phyloP scores from a whole-genome alignment of 2,329 filamentous ascomycete species.

The Septoria linicola region DNA sequence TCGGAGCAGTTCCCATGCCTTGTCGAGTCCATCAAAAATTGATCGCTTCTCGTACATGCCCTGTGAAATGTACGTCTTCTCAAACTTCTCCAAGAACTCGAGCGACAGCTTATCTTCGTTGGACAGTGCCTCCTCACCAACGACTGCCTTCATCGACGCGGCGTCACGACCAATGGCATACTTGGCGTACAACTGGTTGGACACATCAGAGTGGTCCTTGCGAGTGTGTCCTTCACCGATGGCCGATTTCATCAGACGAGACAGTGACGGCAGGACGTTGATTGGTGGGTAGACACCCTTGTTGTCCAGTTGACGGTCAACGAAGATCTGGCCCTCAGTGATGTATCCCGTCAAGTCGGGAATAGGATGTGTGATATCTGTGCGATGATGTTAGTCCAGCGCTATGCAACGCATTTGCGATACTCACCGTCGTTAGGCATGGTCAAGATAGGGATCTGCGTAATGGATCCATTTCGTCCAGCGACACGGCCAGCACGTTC shows the following conservation, averaged over 20 bases:
- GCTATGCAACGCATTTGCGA: neutral
- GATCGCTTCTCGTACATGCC: conserved; percentile 86
- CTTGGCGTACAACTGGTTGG: conserved; percentile 99
- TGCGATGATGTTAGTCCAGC: conserved; percentile 16
- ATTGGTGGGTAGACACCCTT: conserved; percentile 98
- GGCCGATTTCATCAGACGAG: conserved; percentile 99
- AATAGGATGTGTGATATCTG: conserved; percentile 96
- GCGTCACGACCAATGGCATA: conserved; percentile 99
- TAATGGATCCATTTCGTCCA: conserved; percentile 96
- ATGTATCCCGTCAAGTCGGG: conserved; percentile 99
- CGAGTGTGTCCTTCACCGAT: conserved; percentile 97
- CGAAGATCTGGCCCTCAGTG: conserved; percentile 97
- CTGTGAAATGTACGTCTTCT: conserved; percentile 90
- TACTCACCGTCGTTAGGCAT: conserved; percentile 91
- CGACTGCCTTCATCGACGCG: conserved; percentile 98
- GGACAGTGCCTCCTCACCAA: conserved; percentile 94
- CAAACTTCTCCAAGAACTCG: conserved; percentile 98
- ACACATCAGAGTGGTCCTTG: conserved; percentile 96
- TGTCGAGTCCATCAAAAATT: conserved; percentile 90
- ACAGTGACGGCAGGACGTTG: conserved; percentile 96
- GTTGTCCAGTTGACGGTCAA: conserved; percentile 91
- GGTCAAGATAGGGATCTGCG: conserved; percentile 96
- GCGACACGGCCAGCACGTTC: conserved; percentile 97
- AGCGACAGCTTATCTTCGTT: conserved; percentile 96
- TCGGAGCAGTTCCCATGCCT: conserved; percentile 92